Conservation (phyloP, 2,329 filamentous ascomycete genomes). For the Botrytis deweyae region DNA sequence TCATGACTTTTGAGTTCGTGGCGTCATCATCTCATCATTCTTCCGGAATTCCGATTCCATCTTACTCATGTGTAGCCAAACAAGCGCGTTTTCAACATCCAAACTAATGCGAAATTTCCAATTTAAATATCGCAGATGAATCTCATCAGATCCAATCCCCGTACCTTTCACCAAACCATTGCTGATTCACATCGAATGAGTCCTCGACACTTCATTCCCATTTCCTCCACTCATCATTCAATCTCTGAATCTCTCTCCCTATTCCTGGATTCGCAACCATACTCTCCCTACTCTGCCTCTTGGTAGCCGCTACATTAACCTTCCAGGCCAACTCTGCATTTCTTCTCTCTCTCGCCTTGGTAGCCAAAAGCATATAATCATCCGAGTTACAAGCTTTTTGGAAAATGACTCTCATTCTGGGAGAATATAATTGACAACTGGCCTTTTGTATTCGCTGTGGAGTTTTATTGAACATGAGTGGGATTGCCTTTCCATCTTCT, state of each 20-base stretch:
- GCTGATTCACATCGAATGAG: not conserved
- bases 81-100: not conserved
- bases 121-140: not conserved
- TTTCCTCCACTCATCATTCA: slow-evolving; percentile 51
- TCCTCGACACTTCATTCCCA: slow-evolving; percentile 45
- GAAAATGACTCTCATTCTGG: slow-evolving; percentile 75
- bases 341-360: slow-evolving; percentile 56
- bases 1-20: not conserved
- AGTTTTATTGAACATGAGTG: slow-evolving; percentile 63
- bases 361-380: slow-evolving; percentile 63
- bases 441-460: slow-evolving; percentile 54
- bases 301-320: slow-evolving; percentile 29
- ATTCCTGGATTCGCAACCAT: slow-evolving; percentile 18
- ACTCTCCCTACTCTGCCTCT: slow-evolving; percentile 22
- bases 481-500: slow-evolving; percentile 54
- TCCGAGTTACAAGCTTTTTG: slow-evolving; percentile 62
- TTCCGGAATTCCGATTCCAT: not conserved
- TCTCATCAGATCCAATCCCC: not conserved
- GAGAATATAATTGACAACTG: slow-evolving; percentile 77
- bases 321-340: slow-evolving; percentile 32
- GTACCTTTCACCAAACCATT: not conserved
- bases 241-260: slow-evolving; percentile 47
- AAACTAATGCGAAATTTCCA: not conserved
- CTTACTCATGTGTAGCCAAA: not conserved
- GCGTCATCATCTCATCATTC: not conserved